Base-by-base conservation (phyloP, 257 asterid species). In the Solanum piurae region DNA sequence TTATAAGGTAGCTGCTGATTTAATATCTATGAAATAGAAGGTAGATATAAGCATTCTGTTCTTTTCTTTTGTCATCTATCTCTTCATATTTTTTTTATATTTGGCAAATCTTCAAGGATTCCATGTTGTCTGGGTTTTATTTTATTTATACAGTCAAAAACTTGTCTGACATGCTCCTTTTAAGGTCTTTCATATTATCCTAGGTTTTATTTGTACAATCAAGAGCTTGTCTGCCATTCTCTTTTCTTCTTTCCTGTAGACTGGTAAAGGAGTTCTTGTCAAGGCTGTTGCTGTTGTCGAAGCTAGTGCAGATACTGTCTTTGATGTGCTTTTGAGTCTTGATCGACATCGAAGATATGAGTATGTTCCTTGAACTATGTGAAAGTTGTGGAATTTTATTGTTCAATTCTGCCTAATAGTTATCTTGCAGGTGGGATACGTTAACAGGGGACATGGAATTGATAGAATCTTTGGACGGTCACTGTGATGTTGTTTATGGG, bases 201-300 rank as follows among this genome's bases (percentile, higher is more conserved):
- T 86, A 55, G 27, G 11, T 75, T 74, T 42, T 88, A 31, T 84
- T 71, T 21, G 29, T 69, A 66, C 69, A 83, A 83, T 86, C 36
- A 44, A 27, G 27, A 44, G 27, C 40, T 44, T 44, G 23, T 79
- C 85, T 49, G 44, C 69, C 69, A 82, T 49, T 60, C 20, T 79
- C 86, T 79, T 29, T 49, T 82, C 86, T 82, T 18, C 86, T 49
- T 49, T 82, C 29, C 42, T 82, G 86, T 90, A 97, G 99, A 89
- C 89, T 91, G 98, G 93, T 84, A 96, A 96, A 90, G 96, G 95
- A 86, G 88, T 94, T 86, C 92, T 97, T 88, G 99, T 96, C 91
- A 96, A 97, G 93, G 98, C 99, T 74, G 98, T 97, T 86, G 99
- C 94, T 71, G 98, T 97, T 83, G 95, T 96, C 87, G 97, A 96